Conservation (phyloP, 164 flowering plant genomes). For the Vitis labrusca region DNA sequence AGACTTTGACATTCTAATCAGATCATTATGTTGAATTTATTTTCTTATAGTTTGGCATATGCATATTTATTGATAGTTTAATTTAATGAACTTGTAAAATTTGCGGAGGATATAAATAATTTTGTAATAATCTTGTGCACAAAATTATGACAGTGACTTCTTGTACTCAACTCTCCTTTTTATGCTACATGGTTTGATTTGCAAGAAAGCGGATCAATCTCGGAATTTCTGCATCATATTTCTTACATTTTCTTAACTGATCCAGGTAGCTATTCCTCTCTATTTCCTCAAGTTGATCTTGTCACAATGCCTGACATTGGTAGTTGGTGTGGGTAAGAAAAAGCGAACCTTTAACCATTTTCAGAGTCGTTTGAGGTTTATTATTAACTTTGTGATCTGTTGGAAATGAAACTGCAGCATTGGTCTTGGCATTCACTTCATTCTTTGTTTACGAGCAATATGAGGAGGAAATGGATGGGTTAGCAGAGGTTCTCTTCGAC, state of each 20-base stretch:
- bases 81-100: too few species aligned
- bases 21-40: too few species aligned
- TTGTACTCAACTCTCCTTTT: not conserved
- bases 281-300: conserved; percentile 47
- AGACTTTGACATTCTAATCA: too few species aligned
- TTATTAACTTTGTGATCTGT: not conserved
- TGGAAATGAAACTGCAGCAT: conserved; percentile 37
- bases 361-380: not conserved
- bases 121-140: too few species aligned
- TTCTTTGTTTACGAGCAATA: conserved; percentile 74
- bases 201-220: not conserved
- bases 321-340: conserved; percentile 57
- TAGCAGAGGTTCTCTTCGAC: conserved; percentile 16
- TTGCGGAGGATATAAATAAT: too few species aligned
- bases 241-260: not conserved
- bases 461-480: conserved; percentile 57
- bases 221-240: too few species aligned
- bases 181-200: not conserved
- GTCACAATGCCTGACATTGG: conserved; percentile 31
- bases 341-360: not conserved
- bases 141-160: not conserved
- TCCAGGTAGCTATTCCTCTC: conserved; percentile 48
- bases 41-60: too few species aligned
- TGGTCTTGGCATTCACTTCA: conserved; percentile 54
- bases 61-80: too few species aligned